These are phyloP conservation scores for Erodium maritimum DNA, from an alignment of 345 rosid species.

Conservation along the genomic window DNA sequence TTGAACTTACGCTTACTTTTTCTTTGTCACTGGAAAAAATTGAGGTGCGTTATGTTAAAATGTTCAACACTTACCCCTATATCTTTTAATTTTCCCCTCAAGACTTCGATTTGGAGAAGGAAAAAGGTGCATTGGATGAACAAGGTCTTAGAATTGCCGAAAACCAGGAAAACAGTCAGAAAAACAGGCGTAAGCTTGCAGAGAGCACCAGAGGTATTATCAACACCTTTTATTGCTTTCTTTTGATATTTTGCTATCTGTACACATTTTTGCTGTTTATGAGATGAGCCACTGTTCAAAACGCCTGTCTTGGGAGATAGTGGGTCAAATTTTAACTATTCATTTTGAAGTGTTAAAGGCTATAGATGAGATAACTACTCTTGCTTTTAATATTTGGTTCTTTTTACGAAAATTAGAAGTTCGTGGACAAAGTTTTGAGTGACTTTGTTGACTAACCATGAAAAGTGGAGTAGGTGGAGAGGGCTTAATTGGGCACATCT, in stretches of 20 bases:
- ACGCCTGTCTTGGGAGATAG: background rate
- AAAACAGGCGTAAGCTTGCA: constrained; percentile 90
- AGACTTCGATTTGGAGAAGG: constrained; percentile 95
- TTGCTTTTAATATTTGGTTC: no score
- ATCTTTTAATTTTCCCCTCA: constrained; percentile 5
- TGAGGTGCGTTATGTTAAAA: background rate
- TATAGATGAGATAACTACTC: no score
- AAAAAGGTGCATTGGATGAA: constrained; percentile 74
- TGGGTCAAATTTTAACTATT: background rate
- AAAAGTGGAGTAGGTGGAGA: background rate
- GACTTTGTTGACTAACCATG: background rate
- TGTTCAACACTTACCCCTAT: background rate
- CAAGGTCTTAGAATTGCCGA: constrained; percentile 94
- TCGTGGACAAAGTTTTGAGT: background rate
- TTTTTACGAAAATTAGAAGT: background rate
- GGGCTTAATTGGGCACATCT: no score
- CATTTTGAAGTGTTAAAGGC: no score
- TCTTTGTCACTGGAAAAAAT: background rate
- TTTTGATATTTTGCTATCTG: no score
- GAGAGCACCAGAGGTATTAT: constrained; percentile 88
- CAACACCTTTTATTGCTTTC: background rate
- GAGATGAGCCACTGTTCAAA: background rate
- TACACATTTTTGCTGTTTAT: no score
- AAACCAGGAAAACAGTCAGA: constrained; percentile 91
- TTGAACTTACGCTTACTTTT: background rate